Evolutionary conservation across 208 protist species (phyloP).

Genomic region (Crithidia bombi): DNA sequence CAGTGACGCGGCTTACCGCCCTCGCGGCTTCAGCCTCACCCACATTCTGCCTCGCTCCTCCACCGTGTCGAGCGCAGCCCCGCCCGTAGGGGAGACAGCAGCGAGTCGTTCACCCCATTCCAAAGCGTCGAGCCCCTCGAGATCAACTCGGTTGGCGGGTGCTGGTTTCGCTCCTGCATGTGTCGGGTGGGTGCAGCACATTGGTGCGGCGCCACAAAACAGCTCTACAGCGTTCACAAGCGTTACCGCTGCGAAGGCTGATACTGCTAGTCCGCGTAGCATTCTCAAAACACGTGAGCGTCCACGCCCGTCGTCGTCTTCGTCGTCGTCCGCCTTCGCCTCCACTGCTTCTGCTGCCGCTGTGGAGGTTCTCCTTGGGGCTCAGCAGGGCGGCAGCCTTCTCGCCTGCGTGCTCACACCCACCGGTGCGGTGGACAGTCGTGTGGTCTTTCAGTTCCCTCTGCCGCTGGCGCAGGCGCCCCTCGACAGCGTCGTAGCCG

Average conservation of each 20-base stretch:
- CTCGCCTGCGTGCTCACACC: slow-evolving; percentile 38
- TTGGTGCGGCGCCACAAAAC: neutral
- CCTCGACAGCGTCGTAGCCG: slow-evolving; percentile 17
- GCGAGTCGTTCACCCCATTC: neutral
- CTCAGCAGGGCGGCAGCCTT: slow-evolving; percentile 40
- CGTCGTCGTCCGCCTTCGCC: neutral
- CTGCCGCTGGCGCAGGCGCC: neutral
- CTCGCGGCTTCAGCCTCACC: slow-evolving; percentile 35
- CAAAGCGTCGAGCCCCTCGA: neutral
- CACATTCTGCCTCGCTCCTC: neutral
- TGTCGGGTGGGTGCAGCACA: slow-evolving; percentile 6
- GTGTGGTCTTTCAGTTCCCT: slow-evolving; percentile 41
- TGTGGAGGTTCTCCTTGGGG: slow-evolving; percentile 43
- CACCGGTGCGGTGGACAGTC: slow-evolving; percentile 26
- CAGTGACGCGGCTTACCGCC: slow-evolving; percentile 11
- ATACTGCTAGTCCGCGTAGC: neutral
- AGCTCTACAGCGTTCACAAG: neutral
- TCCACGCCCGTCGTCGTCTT: neutral
- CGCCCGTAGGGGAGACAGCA: neutral
- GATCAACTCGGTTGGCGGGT: neutral
- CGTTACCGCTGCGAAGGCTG: neutral
- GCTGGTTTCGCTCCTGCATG: slow-evolving; percentile 6
- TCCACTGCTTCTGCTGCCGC: neutral
- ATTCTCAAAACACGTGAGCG: neutral
- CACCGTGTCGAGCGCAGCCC: neutral